Conservation (phyloP, 2,329 filamentous ascomycete genomes). For the Colletotrichum tanaceti region DNA sequence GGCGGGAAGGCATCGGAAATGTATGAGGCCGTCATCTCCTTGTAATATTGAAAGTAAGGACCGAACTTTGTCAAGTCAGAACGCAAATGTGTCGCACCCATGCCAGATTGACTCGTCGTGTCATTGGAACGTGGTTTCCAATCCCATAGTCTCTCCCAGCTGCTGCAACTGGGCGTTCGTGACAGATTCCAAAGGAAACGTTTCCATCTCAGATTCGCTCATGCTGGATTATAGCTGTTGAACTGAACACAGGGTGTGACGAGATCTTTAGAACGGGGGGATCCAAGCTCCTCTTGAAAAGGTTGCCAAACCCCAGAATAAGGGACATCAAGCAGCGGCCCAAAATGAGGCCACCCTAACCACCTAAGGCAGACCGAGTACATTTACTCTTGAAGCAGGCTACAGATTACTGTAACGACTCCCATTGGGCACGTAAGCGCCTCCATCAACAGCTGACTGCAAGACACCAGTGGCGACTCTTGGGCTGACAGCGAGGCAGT, state of each 20-base stretch:
- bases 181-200: background rate
- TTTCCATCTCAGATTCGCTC: background rate
- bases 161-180: background rate
- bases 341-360: too few relatives aligned
- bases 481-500: too few relatives aligned
- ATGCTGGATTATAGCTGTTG: background rate
- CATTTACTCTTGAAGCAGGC: too few relatives aligned
- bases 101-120: too few relatives aligned
- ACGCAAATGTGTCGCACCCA: background rate
- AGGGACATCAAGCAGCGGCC: too few relatives aligned
- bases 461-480: too few relatives aligned
- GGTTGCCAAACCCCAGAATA: too few relatives aligned
- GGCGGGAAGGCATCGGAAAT: conserved; percentile 4
- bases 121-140: background rate
- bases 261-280: background rate
- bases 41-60: conserved; percentile 7
- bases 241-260: too few relatives aligned
- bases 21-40: background rate
- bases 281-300: background rate
- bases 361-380: too few relatives aligned
- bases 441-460: too few relatives aligned
- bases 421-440: too few relatives aligned
- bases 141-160: background rate
- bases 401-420: too few relatives aligned
- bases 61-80: background rate